Conservation (phyloP, 352 stramenopile genomes). For the Phytopythium chamaehyphon region DNA sequence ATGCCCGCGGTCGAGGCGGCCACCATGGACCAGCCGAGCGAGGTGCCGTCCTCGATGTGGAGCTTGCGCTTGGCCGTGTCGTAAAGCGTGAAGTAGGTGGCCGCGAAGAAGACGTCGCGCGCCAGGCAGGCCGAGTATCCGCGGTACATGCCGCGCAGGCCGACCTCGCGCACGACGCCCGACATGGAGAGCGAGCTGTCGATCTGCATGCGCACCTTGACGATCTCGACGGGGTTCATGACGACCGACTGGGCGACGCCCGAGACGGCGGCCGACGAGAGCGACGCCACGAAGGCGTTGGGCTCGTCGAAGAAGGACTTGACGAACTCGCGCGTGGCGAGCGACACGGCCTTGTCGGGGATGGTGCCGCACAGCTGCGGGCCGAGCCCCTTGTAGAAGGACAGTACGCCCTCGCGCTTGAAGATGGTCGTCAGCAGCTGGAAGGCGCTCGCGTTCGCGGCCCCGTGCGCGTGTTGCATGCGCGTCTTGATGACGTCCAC, state of each 20-base stretch:
- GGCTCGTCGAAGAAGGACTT: constrained; percentile 72
- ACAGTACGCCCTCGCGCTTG: constrained; percentile 50
- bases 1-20: constrained; percentile 66
- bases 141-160: constrained; percentile 59
- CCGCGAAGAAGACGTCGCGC: constrained; percentile 73
- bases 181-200: constrained; percentile 58
- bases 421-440: constrained; percentile 58
- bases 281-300: constrained; percentile 65
- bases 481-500: constrained; percentile 84
- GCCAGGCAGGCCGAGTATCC: constrained; percentile 69
- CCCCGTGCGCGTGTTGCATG: constrained; percentile 71
- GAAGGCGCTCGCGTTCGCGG: constrained; percentile 34
- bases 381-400: constrained; percentile 78
- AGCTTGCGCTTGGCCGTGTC: constrained; percentile 64
- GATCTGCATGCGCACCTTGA: constrained; percentile 83
- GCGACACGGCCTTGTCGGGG: constrained; percentile 76
- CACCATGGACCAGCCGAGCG: constrained; percentile 67
- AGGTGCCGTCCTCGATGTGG: constrained; percentile 58
- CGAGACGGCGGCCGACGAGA: constrained; percentile 61
- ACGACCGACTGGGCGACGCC: constrained; percentile 72
- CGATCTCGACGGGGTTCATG: constrained; percentile 82
- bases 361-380: constrained; percentile 73
- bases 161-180: constrained; percentile 58
- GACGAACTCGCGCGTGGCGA: constrained; percentile 75
- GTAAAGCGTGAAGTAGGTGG: constrained; percentile 80